phyloP scores from a whole-genome alignment of 2,329 filamentous ascomycete genomes.

The Fusarium irregulare region DNA sequence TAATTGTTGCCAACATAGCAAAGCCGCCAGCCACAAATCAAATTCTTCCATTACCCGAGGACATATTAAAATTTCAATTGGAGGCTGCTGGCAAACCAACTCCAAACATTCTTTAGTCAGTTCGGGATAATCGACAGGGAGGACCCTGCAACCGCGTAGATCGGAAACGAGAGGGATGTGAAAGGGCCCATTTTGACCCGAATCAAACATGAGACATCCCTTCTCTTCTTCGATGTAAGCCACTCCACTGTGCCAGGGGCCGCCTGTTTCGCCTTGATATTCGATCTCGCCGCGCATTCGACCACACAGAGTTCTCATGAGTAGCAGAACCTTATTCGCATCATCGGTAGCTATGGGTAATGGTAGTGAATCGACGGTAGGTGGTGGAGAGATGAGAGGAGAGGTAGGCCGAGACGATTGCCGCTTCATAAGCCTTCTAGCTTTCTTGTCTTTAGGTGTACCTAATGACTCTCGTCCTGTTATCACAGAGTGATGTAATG shows the following conservation, averaged over 20 bases:
- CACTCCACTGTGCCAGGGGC: constrained; percentile 76
- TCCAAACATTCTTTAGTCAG: constrained; percentile 63
- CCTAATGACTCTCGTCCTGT: constrained; percentile 51
- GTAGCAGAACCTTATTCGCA: constrained; percentile 75
- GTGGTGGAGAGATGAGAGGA: constrained; percentile 64
- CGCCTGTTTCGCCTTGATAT: constrained; percentile 71
- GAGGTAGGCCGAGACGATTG: constrained; percentile 68
- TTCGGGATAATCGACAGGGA: constrained; percentile 62
- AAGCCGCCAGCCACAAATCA: constrained; percentile 82
- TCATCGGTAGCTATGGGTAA: constrained; percentile 72
- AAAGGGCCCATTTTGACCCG: constrained; percentile 72
- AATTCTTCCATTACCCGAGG: constrained; percentile 74
- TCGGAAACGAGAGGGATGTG: constrained; percentile 77
- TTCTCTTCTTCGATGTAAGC: constrained; percentile 82
- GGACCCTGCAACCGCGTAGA: constrained; percentile 78
- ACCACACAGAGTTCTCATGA: constrained; percentile 83
- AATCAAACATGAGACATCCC: constrained; percentile 79
- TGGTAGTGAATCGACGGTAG: constrained; percentile 69
- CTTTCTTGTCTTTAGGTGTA: constrained; percentile 56
- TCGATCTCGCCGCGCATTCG: constrained; percentile 83
- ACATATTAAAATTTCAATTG: constrained; percentile 72
- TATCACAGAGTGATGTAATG: constrained; percentile 57
- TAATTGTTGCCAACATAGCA: constrained; percentile 85
- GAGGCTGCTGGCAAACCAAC: constrained; percentile 63
- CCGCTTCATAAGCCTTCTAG: constrained; percentile 66